A percentile compares a stretch with the other conserved stretches of the same genome.
Conservation (phyloP, 73 alveolate genomes). For the Blepharisma stoltei region DNA sequence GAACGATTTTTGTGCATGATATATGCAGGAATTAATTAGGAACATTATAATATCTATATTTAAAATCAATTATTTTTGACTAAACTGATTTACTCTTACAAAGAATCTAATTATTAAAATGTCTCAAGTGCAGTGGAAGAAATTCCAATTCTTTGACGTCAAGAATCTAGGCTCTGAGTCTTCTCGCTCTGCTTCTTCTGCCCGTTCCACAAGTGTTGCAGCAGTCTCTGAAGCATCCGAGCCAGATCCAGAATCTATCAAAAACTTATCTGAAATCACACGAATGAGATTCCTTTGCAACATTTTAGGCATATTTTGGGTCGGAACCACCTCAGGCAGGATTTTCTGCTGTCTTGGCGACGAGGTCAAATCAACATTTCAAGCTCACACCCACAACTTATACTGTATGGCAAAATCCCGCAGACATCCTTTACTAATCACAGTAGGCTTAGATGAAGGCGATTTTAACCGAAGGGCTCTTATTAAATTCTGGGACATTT, state of each 20-base stretch:
- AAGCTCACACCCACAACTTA: background rate
- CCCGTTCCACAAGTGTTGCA: background rate
- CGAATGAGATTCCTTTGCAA: background rate
- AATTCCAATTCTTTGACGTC: conserved; percentile 27
- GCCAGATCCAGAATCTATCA: background rate
- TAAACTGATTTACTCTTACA: too few relatives aligned
- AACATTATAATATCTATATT: too few relatives aligned
- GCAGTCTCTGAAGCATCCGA: background rate
- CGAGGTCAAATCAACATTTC: conserved; percentile 7
- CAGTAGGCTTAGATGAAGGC: conserved; percentile 25
- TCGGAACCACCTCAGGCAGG: background rate
- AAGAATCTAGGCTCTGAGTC: too few relatives aligned
- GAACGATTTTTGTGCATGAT: too few relatives aligned
- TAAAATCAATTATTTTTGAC: too few relatives aligned
- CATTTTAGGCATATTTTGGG: background rate
- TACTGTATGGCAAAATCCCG: conserved; percentile 14
- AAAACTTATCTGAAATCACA: background rate
- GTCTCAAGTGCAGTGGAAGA: conserved; percentile 26
- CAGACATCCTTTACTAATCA: background rate
- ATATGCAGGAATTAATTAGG: too few relatives aligned
- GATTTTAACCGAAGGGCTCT: background rate
- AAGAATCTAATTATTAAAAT: background rate
- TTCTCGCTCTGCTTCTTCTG: background rate
- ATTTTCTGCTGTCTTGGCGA: background rate
- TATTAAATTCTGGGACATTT: conserved; percentile 10